Conservation (phyloP, 2,329 filamentous ascomycete genomes). For the Pseudodiploospora longispora region DNA sequence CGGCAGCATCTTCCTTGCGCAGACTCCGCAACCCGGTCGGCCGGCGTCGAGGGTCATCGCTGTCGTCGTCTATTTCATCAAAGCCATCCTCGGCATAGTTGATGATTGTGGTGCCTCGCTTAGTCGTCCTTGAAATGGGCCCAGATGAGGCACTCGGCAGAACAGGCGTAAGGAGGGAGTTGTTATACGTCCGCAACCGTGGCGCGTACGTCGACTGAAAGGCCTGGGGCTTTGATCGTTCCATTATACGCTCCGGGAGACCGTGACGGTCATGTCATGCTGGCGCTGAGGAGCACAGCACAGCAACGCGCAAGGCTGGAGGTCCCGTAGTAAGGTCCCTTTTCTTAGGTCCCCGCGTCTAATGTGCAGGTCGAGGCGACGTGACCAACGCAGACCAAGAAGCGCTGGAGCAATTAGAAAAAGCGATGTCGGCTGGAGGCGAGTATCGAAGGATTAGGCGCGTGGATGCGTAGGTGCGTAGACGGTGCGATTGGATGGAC, state of each 20-base stretch:
- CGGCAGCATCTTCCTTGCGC: slow-evolving; percentile 63
- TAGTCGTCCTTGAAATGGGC: slow-evolving; percentile 75
- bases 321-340: too few species aligned
- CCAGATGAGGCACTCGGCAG: slow-evolving; percentile 61
- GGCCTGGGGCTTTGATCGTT: slow-evolving; percentile 60
- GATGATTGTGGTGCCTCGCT: slow-evolving; percentile 91
- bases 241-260: slow-evolving; percentile 32
- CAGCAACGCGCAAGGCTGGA: slow-evolving; percentile 7
- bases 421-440: too few species aligned
- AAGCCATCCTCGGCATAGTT: slow-evolving; percentile 97
- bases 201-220: slow-evolving; percentile 90
- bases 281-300: slow-evolving; percentile 13
- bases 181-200: slow-evolving; percentile 81
- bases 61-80: slow-evolving; percentile 68
- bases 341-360: too few species aligned
- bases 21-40: slow-evolving; percentile 79
- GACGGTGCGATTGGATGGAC: too few species aligned
- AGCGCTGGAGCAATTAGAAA: too few species aligned
- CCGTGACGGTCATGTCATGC: slow-evolving; percentile 23
- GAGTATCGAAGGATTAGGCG: too few species aligned
- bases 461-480: too few species aligned
- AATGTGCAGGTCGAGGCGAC: too few species aligned
- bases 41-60: slow-evolving; percentile 66
- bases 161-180: slow-evolving; percentile 81
- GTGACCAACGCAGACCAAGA: too few species aligned